Base-by-base conservation (phyloP, 2,329 filamentous ascomycete species). In the Thyridium curvatum region DNA sequence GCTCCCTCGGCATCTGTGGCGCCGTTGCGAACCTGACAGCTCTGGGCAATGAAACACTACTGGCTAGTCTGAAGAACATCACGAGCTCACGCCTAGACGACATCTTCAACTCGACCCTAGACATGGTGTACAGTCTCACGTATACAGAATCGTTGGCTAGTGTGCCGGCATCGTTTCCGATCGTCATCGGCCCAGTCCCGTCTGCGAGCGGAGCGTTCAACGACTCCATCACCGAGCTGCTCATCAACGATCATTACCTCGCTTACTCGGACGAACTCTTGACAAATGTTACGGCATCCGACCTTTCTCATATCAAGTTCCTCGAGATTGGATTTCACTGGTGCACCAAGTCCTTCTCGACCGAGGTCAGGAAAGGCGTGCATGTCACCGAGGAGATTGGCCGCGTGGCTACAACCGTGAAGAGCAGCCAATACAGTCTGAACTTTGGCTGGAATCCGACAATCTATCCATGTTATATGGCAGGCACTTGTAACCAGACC, bases 271-370 rank as follows among this genome's bases (percentile, higher is more conserved):
- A 45, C 34, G 39, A 39, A 10, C 37, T 42, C 18, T 14, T 47
- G 8, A 34, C 38, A 29, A 42, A 35, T 16, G 10, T 26, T 10
- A 15, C 14, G 17, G 14, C 37, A 12, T 34, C 41, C 3, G 40
- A 47, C 36, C 37, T 45, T 34, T 32, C 40, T 9, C 34, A 40
- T 15, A 32, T 50, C 30, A 41, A 48, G 21, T 50, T 45, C 34
- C 38, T 50, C 28, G 48, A 47, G 30, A n/a, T 48, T 21, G 43
- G 40, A 3, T 44, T 47, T 15, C 47, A 40, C 40, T 50, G 43
- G 43, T 50, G 48, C 43, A 44, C 46, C 18, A 47, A 50, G 37
- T 39, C 44, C 3, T 45, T 45, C 31, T 28, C 30, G 13, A 48
- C 48, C 15, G 15, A 31, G 5, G 48, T 49, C 18, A 39, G 7